Base-by-base conservation (phyloP, 2,329 filamentous ascomycete species). In the Periconia macrospinosa region DNA sequence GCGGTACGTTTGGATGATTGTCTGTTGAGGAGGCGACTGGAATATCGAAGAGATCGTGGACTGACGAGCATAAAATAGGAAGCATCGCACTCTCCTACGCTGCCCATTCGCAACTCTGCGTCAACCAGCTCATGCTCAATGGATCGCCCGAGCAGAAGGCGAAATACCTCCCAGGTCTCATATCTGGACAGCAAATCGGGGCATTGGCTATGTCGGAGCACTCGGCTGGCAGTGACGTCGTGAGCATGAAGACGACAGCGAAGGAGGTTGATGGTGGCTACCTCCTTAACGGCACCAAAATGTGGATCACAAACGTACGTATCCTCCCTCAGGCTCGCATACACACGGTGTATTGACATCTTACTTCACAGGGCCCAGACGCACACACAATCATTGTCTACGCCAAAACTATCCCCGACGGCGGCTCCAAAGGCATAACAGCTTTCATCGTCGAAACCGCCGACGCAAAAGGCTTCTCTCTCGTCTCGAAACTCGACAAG, bases 331-430 rank as follows among this genome's bases (percentile, higher is more conserved):
- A 10, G 5, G 5, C 11, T 10, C 11, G 3, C 30, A 3, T 13
- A 14, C 6, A 30, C 17, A 23, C 9, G 17, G 5, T 45, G 15
- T 18, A 11, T 19, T 27, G 27, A 14, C 18, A 33, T 40, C 6
- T 30, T 6, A 15, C 35, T 51, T 14, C 1, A n/a, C 44, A 78
- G 70, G 86, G 93, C 5, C 93, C 93, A 0, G 92, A 97, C 71
- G 94, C 94, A n/a, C 85, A 96, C 73, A 81, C 89, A 41, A 87
- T 97, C 51, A 86, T 99, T 50, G 92, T 99, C n/a, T 99, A 99
- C 74, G 93, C 93, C 50, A 97, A 97, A 81, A 97, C 93, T 1
- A 83, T 87, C 53, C 92, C 92, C 1, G 83, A 87, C 13, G 86
- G 84, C 56, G 91, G 80, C 1, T 91, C 88, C 59, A 96, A 93